phyloP scores from a whole-genome alignment of 306 rosid genomes.

The Quillaja saponaria region DNA sequence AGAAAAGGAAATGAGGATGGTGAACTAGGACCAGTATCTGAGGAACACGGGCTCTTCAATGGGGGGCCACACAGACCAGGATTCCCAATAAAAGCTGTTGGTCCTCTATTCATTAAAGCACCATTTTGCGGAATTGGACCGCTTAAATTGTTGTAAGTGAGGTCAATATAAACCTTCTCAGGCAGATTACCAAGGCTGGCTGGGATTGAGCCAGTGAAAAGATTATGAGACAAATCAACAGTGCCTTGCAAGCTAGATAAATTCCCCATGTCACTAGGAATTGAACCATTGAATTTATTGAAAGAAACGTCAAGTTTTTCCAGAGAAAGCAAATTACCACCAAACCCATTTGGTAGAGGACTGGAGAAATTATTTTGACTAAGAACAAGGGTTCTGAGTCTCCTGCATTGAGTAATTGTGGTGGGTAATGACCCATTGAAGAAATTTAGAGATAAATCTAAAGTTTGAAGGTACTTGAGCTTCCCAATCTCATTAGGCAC shows the following conservation, averaged over 20 bases:
- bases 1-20: constrained; percentile 73
- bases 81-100: constrained; percentile 95
- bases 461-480: constrained; percentile 74
- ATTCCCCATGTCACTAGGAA: constrained; percentile 81
- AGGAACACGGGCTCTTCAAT: constrained; percentile 80
- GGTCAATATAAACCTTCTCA: constrained; percentile 96
- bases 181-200: constrained; percentile 89
- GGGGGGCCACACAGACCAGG: constrained; percentile 95
- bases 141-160: constrained; percentile 71
- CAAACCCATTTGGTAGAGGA: constrained; percentile 66
- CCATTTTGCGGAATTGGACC: constrained; percentile 96
- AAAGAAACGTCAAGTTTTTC: constrained; percentile 73
- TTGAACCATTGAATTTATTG: constrained; percentile 73
- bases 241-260: constrained; percentile 84
- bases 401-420: constrained; percentile 65
- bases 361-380: constrained; percentile 78
- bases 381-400: constrained; percentile 68
- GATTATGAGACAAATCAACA: constrained; percentile 89
- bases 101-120: constrained; percentile 97
- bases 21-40: constrained; percentile 52
- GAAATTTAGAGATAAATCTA: constrained; percentile 81
- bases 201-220: constrained; percentile 77
- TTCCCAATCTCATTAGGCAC: constrained; percentile 75
- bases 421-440: constrained; percentile 76
- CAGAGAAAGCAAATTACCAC: constrained; percentile 55